Base-by-base conservation (phyloP, 768 basidiomycete species). In the Panus rudis region DNA sequence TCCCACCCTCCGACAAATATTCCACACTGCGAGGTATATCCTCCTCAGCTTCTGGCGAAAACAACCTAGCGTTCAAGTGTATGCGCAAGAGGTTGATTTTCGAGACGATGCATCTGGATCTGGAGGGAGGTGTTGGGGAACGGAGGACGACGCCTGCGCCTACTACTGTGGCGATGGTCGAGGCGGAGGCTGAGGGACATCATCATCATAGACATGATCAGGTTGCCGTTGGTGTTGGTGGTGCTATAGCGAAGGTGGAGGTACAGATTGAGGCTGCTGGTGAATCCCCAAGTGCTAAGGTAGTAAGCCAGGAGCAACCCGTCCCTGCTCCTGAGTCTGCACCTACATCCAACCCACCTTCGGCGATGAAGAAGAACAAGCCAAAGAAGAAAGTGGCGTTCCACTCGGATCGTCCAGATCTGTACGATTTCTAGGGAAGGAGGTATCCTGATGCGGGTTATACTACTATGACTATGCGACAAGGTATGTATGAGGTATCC, bases 31-130 rank as follows among this genome's bases (percentile, higher is more conserved):
- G 94, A 10, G 92, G 91, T 11, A 67, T 94, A 37, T 76, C 75
- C 33, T 72, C 76, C 2, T n/a, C n/a, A n/a, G n/a, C n/a, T n/a
- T 72, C 77, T 19, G 87, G 92, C 6, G 93, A 97, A 61, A 98
- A 98, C 64, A 97, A 98, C 55, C 72, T 99, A 6, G 92, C 86
- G 11, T 99, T 98, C 73, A 87, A 83, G 59, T 86, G 89, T 56
- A 96, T 83, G 55, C 71, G 93, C 53, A 91, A 87, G 58, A 69
- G 91, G 39, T 71, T 97, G 44, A 67, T 93, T 17, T 78, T 98
- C 52, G 94, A 97, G 67, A 97, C 92, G 20, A 67, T 97, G 46
- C 91, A 94, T 63, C 68, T 94, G 20, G 83, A 86, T 58, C 68
- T 88, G 27, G 87, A 92, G 60, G 84, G 91, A n/a, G 86, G 91